These are phyloP conservation scores for Mitragyna speciosa DNA, from an alignment of 257 asterid species.

Conservation along the genomic window DNA sequence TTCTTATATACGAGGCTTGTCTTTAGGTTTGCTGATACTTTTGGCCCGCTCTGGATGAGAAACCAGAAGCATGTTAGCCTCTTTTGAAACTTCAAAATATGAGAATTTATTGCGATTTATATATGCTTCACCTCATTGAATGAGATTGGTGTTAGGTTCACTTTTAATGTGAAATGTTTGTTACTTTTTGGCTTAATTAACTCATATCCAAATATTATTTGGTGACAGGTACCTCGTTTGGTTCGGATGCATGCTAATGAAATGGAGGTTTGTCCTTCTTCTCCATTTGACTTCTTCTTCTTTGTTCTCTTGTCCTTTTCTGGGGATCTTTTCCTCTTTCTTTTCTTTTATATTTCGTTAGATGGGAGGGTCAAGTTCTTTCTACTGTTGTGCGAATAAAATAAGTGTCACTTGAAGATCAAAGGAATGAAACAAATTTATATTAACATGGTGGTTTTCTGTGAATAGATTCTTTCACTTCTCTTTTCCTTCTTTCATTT, in stretches of 20 bases:
- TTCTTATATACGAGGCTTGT: not conserved
- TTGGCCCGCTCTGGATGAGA: not conserved
- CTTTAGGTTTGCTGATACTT: not conserved
- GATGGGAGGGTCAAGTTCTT: not conserved
- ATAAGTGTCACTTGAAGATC: not conserved
- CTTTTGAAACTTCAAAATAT: not conserved
- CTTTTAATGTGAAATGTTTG: not conserved
- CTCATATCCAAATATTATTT: slow-evolving; percentile 13
- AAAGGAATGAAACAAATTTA: not conserved
- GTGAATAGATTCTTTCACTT: not conserved
- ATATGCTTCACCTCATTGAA: not conserved
- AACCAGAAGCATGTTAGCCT: not conserved
- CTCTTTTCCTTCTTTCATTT: not conserved
- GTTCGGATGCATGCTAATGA: slow-evolving; percentile 98
- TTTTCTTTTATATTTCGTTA: not conserved
- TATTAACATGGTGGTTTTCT: not conserved
- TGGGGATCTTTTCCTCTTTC: too few species aligned
- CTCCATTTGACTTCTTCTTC: not conserved
- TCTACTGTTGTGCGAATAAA: not conserved
- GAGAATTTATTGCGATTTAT: not conserved
- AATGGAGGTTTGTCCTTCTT: slow-evolving; percentile 76
- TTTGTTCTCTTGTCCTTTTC: not conserved
- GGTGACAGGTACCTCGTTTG: slow-evolving; percentile 86
- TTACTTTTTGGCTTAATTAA: not conserved
- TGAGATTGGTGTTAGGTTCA: not conserved